These are phyloP conservation scores for Aspergillus ellipticus DNA, from an alignment of 495 filamentous ascomycete species.

Conservation along the genomic window DNA sequence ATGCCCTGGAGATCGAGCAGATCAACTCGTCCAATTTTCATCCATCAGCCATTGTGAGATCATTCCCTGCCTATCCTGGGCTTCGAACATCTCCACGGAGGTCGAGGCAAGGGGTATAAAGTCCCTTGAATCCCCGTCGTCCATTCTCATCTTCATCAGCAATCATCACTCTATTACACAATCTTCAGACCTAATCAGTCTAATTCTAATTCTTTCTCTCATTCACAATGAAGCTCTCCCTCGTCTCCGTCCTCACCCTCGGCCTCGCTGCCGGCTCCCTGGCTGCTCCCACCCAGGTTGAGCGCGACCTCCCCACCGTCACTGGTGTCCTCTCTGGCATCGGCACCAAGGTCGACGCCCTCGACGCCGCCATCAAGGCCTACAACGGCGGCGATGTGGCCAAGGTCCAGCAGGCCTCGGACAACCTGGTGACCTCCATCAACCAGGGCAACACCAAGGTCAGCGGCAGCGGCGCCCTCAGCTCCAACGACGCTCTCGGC, in stretches of 20 bases:
- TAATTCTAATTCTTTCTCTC: not conserved
- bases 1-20: not conserved
- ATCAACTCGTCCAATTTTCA: not conserved
- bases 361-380: conserved; percentile 5
- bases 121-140: not conserved
- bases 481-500: conserved; percentile 4
- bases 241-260: conserved; percentile 6
- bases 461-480: not conserved
- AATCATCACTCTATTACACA: not conserved
- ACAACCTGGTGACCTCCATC: conserved; percentile 5
- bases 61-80: not conserved
- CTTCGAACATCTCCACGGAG: not conserved
- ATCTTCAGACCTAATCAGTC: not conserved
- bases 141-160: not conserved
- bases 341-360: conserved; percentile 8
- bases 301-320: conserved; percentile 9
- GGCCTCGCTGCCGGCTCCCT: conserved; percentile 5
- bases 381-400: conserved; percentile 2
- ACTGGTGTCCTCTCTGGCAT: conserved; percentile 7
- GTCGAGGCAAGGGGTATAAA: not conserved
- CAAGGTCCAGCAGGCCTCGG: conserved; percentile 2
- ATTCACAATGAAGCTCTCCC: conserved; percentile 6
- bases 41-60: not conserved
- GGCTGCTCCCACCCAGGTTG: conserved; percentile 1
- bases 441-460: conserved; percentile 8